phyloP scores from a whole-genome alignment of 345 rosid species.

The Aquilaria malaccensis region DNA sequence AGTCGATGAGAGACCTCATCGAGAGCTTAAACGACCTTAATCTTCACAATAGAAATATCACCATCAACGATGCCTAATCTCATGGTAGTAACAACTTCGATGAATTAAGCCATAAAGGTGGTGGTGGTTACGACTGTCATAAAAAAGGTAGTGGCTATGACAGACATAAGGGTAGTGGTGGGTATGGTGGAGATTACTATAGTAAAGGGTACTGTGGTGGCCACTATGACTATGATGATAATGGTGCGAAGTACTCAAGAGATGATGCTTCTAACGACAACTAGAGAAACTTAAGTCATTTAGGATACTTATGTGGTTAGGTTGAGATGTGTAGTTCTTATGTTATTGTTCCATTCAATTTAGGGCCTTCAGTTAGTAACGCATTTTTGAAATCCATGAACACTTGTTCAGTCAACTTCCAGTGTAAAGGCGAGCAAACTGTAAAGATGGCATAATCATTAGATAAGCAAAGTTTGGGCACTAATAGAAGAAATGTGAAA shows the following conservation, averaged over 20 bases:
- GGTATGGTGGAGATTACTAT: slow-evolving; percentile 21
- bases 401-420: neutral
- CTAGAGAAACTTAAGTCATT: too few relatives aligned
- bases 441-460: too few relatives aligned
- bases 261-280: slow-evolving; percentile 13
- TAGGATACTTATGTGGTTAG: neutral
- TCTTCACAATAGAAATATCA: slow-evolving; percentile 62
- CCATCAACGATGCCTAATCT: slow-evolving; percentile 55
- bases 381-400: neutral
- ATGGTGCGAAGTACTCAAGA: slow-evolving; percentile 49
- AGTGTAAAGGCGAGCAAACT: too few relatives aligned
- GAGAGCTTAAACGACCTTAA: slow-evolving; percentile 81
- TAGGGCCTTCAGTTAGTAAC: neutral
- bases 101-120: slow-evolving; percentile 29
- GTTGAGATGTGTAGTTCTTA: slow-evolving; percentile 1
- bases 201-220: slow-evolving; percentile 25
- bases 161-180: slow-evolving; percentile 37
- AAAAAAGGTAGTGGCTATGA: slow-evolving; percentile 33
- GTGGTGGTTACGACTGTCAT: slow-evolving; percentile 33
- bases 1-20: slow-evolving; percentile 76
- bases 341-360: neutral
- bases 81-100: slow-evolving; percentile 46
- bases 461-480: too few relatives aligned
- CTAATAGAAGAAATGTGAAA: too few relatives aligned
- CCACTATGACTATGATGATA: slow-evolving; percentile 27